Base-by-base conservation (phyloP, 208 protist species). In the Wallacemonas sp. region DNA sequence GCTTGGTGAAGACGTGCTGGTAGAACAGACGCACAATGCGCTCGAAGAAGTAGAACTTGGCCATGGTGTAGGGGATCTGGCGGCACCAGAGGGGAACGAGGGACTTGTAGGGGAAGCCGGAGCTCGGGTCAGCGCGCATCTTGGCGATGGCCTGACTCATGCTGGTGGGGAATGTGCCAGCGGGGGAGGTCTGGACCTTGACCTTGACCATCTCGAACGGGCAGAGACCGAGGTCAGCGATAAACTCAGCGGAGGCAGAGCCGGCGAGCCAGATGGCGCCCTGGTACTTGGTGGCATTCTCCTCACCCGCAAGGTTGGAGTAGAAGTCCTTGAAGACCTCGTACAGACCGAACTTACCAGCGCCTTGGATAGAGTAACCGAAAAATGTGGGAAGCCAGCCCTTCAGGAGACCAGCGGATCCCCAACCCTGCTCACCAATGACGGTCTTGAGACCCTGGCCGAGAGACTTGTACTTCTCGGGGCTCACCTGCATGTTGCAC, bases 1-100 rank as follows among this genome's bases (percentile, higher is more conserved):
- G 89, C 74, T 91, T 80, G n/a, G 80, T 92, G 73, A 94, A 93
- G 43, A 97, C 88, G 76, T 93, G 78, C 32, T 76, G 70, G 88
- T 97, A 98, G 78, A 97, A 88, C 33, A 78, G 17, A 43, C 87
- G 80, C n/a, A 96, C 90, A 41, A 96, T 66, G 29, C 76, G 72
- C 68, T 97, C 93, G 68, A 98, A 97, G 64, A 93, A 85, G 85
- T 81, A 90, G 63, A 98, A 98, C 88, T 98, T 98, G 55, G 88
- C 88, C 87, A 98, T 96, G 57, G 96, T 98, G 93, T 98, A 98
- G 16, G 97, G 96, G 70, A 98, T 97, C 77, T 98, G 97, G 39
- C 94, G 82, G 66, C 78, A 80, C 95, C 94, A 98, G 16, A 98
- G 85, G 4, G 95, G 93, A 27, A 81, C 74, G 26, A 98, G 74